A percentile compares a stretch with the other conserved stretches of the same genome.
Conservation (phyloP, 176 grass and related monocot species). For the Aegilops sharonensis region DNA sequence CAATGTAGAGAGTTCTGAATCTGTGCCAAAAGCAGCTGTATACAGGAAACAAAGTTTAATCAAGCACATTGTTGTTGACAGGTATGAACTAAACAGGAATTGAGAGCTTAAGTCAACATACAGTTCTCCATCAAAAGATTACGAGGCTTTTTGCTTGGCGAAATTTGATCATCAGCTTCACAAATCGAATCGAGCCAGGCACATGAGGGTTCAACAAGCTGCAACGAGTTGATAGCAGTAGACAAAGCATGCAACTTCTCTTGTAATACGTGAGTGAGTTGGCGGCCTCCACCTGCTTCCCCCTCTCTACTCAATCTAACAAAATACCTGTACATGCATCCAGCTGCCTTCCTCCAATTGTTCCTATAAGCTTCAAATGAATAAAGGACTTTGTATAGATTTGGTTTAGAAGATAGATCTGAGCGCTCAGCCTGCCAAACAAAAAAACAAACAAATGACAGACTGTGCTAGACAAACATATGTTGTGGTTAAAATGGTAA, state of each 20-base stretch:
- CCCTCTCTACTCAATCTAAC: conserved; percentile 83
- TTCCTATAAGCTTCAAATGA: conserved; percentile 89
- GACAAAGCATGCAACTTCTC: conserved; percentile 85
- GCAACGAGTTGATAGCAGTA: conserved; percentile 84
- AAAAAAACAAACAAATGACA: conserved; percentile 14
- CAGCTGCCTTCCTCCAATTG: conserved; percentile 96
- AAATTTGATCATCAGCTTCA: conserved; percentile 53
- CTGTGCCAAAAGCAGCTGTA: conserved; percentile 49
- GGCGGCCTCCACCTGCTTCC: conserved; percentile 45
- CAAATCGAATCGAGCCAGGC: conserved; percentile 79
- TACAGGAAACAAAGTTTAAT: conserved; percentile 34
- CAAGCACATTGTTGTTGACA: conserved; percentile 5
- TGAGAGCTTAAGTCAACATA: conserved; percentile 48
- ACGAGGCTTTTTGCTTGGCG: conserved; percentile 72
- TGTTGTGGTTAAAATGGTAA: background rate
- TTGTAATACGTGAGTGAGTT: conserved; percentile 57
- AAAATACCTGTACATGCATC: conserved; percentile 87
- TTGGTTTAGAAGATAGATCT: conserved; percentile 74
- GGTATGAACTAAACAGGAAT: conserved; percentile 23
- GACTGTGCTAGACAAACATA: background rate
- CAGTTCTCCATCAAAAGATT: conserved; percentile 64
- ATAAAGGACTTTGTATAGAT: conserved; percentile 93
- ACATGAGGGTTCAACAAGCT: conserved; percentile 82
- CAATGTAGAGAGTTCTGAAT: conserved; percentile 50
- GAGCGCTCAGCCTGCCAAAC: conserved; percentile 78